These are phyloP conservation scores for Wickerhamomyces ciferrii DNA, from an alignment of 805 yeast genomes.

Conservation along the genomic window DNA sequence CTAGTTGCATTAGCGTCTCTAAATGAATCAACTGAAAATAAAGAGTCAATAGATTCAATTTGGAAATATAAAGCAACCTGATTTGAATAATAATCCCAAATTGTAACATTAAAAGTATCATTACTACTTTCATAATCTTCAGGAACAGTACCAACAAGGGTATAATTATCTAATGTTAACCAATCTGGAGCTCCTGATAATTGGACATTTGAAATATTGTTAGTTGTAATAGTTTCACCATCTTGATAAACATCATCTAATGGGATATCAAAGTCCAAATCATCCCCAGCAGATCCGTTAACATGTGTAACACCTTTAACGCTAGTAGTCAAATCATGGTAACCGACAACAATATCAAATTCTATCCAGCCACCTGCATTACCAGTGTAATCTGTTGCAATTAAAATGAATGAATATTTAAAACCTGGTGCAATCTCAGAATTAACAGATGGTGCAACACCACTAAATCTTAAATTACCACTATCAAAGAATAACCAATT, in stretches of 20 bases:
- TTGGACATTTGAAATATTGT: slow-evolving; percentile 50
- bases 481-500: slow-evolving; percentile 78
- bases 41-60: slow-evolving; percentile 44
- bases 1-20: slow-evolving; percentile 64
- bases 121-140: slow-evolving; percentile 31
- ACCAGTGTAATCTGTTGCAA: slow-evolving; percentile 77
- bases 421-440: slow-evolving; percentile 87
- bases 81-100: slow-evolving; percentile 58
- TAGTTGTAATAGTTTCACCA: slow-evolving; percentile 37
- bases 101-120: slow-evolving; percentile 43
- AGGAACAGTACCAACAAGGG: slow-evolving; percentile 56
- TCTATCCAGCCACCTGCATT: slow-evolving; percentile 64
- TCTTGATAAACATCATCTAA: slow-evolving; percentile 61
- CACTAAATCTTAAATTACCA: slow-evolving; percentile 61
- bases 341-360: slow-evolving; percentile 79
- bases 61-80: slow-evolving; percentile 52
- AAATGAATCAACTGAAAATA: slow-evolving; percentile 50
- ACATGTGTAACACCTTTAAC: slow-evolving; percentile 49
- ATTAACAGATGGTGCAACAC: slow-evolving; percentile 83
- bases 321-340: slow-evolving; percentile 73
- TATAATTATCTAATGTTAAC: slow-evolving; percentile 39
- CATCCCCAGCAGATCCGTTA: slow-evolving; percentile 62
- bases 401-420: slow-evolving; percentile 60
- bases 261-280: slow-evolving; percentile 56
- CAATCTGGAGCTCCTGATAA: slow-evolving; percentile 55